These are phyloP conservation scores for Tetrapisispora pingtungensis DNA, from an alignment of 805 yeast species.

Conservation along the genomic window DNA sequence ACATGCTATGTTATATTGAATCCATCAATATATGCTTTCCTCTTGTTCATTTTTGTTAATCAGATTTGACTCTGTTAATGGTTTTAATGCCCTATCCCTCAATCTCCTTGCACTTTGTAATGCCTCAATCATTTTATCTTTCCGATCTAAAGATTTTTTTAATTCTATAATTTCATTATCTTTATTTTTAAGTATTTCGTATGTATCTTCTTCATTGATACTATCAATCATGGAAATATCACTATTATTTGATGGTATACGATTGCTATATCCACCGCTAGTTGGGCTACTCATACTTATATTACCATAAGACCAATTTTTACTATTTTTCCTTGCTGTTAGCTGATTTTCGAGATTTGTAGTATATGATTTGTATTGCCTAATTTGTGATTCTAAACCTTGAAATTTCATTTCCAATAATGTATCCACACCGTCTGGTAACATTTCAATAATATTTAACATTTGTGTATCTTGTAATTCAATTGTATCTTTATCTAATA, in stretches of 20 bases:
- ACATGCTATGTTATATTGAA: neutral
- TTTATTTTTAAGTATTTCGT: constrained; percentile 13
- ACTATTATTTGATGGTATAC: neutral
- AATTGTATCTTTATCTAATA: constrained; percentile 50
- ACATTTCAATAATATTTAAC: constrained; percentile 49
- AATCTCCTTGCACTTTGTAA: constrained; percentile 55
- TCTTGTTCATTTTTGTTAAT: neutral
- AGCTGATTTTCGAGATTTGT: constrained; percentile 12
- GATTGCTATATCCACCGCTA: neutral
- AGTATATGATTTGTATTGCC: constrained; percentile 23
- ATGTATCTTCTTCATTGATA: neutral
- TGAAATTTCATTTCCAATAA: constrained; percentile 22
- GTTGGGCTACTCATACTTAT: neutral
- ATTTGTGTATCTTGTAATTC: constrained; percentile 42
- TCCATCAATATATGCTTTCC: neutral
- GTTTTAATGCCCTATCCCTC: constrained; percentile 32
- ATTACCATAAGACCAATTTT: constrained; percentile 7
- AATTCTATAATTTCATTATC: constrained; percentile 61
- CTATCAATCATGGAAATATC: constrained; percentile 1
- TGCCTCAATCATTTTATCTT: constrained; percentile 71
- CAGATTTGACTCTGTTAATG: constrained; percentile 3
- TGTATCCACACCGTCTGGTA: constrained; percentile 38
- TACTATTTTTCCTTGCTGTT: constrained; percentile 7
- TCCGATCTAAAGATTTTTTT: constrained; percentile 51
- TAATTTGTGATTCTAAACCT: constrained; percentile 23